Percentiles rank a stretch among this genome's conserved stretches.
These are phyloP conservation scores for Infundibulicybe gibba DNA, from an alignment of 768 basidiomycete genomes.

Conservation along the genomic window DNA sequence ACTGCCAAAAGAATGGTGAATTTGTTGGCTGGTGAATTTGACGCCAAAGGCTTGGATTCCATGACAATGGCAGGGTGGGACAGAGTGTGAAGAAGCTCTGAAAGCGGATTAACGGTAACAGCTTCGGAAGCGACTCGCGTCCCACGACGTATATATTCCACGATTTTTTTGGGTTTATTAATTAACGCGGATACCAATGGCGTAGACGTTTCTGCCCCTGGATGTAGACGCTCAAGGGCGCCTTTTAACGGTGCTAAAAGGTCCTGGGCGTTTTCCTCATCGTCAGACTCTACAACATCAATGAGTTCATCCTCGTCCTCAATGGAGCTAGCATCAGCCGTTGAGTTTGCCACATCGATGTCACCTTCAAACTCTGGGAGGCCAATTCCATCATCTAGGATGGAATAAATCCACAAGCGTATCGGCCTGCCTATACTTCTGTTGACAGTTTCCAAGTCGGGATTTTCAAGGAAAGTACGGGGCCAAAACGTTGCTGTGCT, in stretches of 20 bases:
- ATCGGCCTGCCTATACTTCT: constrained; percentile 61
- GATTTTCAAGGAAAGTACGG: constrained; percentile 71
- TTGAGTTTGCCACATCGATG: constrained; percentile 14
- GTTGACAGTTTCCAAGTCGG: constrained; percentile 66
- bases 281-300: constrained; percentile 64
- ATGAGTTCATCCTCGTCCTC: constrained; percentile 44
- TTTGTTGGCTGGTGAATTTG: constrained; percentile 47
- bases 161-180: constrained; percentile 22
- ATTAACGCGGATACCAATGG: constrained; percentile 14
- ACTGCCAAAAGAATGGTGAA: constrained; percentile 52
- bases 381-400: constrained; percentile 67
- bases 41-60: constrained; percentile 36
- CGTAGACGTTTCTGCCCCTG: constrained; percentile 29
- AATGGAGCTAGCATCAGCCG: constrained; percentile 7
- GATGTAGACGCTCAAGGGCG: constrained; percentile 56
- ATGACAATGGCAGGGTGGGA: constrained; percentile 27
- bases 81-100: constrained; percentile 41
- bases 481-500: constrained; percentile 69
- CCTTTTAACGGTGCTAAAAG: constrained; percentile 68
- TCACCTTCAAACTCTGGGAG: constrained; percentile 35
- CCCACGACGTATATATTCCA: constrained; percentile 70
- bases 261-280: constrained; percentile 50
- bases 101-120: constrained; percentile 47
- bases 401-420: constrained; percentile 61
- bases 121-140: constrained; percentile 58